phyloP scores from a whole-genome alignment of 768 basidiomycete species.

The Hygrophoropsis aurantiaca region DNA sequence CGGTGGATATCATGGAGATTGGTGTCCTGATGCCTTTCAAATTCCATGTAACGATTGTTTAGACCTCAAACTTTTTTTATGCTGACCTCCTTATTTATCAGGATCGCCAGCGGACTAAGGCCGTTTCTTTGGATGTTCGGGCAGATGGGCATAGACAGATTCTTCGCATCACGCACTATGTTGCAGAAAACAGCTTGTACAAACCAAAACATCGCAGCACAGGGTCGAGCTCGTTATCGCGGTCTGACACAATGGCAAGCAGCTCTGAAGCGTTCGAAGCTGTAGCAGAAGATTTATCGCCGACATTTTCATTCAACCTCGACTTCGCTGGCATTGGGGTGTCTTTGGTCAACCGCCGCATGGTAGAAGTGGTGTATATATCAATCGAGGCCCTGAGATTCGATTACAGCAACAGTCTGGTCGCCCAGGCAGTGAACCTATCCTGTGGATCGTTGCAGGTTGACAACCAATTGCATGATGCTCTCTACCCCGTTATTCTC shows the following conservation, averaged over 20 bases:
- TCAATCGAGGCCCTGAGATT: constrained; percentile 77
- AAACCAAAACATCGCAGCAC: constrained; percentile 63
- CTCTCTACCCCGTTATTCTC: constrained; percentile 89
- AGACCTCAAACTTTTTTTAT: neutral
- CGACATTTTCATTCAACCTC: constrained; percentile 65
- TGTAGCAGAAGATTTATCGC: constrained; percentile 68
- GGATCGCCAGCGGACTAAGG: constrained; percentile 56
- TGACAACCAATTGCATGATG: constrained; percentile 98
- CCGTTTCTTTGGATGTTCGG: constrained; percentile 87
- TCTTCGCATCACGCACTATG: constrained; percentile 84
- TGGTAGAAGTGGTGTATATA: constrained; percentile 89
- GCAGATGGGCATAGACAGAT: constrained; percentile 86
- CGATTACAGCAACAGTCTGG: constrained; percentile 77
- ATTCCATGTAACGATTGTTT: constrained; percentile 56
- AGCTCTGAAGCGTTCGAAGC: constrained; percentile 82
- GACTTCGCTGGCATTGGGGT: constrained; percentile 90
- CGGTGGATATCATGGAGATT: constrained; percentile 93
- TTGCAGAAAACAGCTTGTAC: constrained; percentile 82
- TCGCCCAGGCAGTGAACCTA: constrained; percentile 78
- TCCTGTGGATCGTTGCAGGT: constrained; percentile 88
- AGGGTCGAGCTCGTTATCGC: constrained; percentile 43
- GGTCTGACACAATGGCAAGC: constrained; percentile 72
- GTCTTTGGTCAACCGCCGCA: constrained; percentile 83
- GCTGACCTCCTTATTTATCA: constrained; percentile 19
- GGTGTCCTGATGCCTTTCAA: constrained; percentile 89